Base-by-base conservation (phyloP, 1,284 basidiomycete genomes). In the Leccinum pallidistipes region DNA sequence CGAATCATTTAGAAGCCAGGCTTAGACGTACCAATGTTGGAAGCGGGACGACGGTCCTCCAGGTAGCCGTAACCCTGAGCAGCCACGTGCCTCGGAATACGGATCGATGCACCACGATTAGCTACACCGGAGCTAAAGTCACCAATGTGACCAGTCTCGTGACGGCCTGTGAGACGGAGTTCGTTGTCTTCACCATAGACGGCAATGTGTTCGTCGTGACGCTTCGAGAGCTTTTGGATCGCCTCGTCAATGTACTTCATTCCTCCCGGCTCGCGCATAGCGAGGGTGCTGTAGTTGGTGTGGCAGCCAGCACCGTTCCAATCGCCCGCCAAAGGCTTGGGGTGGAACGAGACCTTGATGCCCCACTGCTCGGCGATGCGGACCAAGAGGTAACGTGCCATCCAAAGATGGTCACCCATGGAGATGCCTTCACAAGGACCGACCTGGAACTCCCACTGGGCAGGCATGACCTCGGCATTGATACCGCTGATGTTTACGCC, bases 361-460 rank as follows among this genome's bases (percentile, higher is more conserved):
- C 91, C 94, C 97, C 97, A 99, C 80, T 98, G 95, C 80, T 98
- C 97, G 68, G 97, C 95, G 70, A 97, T 90, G 70, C 95, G 92
- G 76, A 94, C 78, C 68, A 97, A 88, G 69, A 97, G 90, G 81
- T 91, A 97, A 70, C 95, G 92, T 52, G 95, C 93, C 86, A 97
- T 94, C 93, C 93, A 96, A 72, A 97, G 88, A 80, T 97, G 95
- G 80, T 99, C 97, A 71, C 97, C 97, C 94, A 99, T 97, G 69
- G 92, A 86, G 78, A 99, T 98, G 67, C 97, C 97, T 78, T 92
- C 90, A 76, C 97, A 98, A 47, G 97, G 97, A 64, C 97, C 97
- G 71, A 99, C 95, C 80, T 99, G 97, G 92, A 97, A 99, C 82
- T 99, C 97, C 96, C 96, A 98, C 80, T 99, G 97, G 63, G 96